Percentiles rank a stretch among this genome's conserved stretches.
phyloP scores from a whole-genome alignment of 192 early-diverging fungal genomes.

The Backusella australiensis region DNA sequence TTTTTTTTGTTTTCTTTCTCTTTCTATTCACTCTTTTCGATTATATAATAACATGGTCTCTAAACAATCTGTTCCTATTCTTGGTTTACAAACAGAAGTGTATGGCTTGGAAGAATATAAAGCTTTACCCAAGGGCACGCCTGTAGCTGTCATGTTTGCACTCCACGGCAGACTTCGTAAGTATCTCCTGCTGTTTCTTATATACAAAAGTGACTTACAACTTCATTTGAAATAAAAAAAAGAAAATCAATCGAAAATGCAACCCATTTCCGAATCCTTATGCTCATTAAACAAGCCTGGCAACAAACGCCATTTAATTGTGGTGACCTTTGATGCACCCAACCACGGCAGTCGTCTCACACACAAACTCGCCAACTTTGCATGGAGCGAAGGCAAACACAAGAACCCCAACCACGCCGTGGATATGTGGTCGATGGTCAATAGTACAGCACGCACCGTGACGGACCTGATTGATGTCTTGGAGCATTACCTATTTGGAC shows the following conservation, averaged over 20 bases:
- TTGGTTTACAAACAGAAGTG: constrained; percentile 19
- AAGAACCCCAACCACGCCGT: constrained; percentile 42
- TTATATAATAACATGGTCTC: neutral
- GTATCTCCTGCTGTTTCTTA: neutral
- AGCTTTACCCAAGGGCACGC: neutral
- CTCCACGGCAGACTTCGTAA: constrained; percentile 36
- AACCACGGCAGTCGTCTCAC: constrained; percentile 53
- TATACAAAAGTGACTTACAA: neutral
- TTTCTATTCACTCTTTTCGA: neutral
- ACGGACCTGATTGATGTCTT: constrained; percentile 49
- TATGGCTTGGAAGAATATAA: constrained; percentile 34
- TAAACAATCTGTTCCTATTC: neutral
- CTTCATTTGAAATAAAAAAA: neutral
- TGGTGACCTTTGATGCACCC: constrained; percentile 50
- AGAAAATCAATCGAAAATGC: constrained; percentile 21
- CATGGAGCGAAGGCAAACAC: constrained; percentile 35
- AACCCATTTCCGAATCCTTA: constrained; percentile 13
- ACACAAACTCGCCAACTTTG: constrained; percentile 27
- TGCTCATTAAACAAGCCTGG: constrained; percentile 13
- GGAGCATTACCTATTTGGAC: constrained; percentile 41
- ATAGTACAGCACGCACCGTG: constrained; percentile 40
- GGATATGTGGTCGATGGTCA: constrained; percentile 45
- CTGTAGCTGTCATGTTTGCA: constrained; percentile 32
- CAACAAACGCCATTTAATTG: constrained; percentile 23
- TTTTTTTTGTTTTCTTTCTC: neutral